Conservation (phyloP, 1,284 basidiomycete species). For the Cryptococcus sp. region DNA sequence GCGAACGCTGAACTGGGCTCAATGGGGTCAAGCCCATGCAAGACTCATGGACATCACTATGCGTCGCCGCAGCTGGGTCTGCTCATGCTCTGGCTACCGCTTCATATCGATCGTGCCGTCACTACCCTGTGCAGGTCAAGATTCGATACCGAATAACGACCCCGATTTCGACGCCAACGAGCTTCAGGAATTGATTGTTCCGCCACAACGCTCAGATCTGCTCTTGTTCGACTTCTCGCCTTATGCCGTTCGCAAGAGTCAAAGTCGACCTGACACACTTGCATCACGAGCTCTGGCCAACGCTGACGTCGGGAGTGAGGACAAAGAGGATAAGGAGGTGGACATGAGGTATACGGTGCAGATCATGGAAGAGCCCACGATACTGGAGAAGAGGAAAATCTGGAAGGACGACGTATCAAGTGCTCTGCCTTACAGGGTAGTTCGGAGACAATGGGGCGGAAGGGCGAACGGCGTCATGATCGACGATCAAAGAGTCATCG, state of each 20-base stretch:
- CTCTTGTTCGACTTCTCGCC: slow-evolving; percentile 45
- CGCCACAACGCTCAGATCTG: slow-evolving; percentile 22
- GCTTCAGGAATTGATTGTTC: slow-evolving; percentile 13
- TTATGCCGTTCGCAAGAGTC: slow-evolving; percentile 14
- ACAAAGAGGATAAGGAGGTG: not conserved
- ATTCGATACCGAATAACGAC: slow-evolving; percentile 4
- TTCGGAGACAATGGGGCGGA: slow-evolving; percentile 24
- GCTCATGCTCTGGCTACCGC: slow-evolving; percentile 51
- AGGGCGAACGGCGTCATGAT: slow-evolving; percentile 48
- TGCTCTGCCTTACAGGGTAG: slow-evolving; percentile 31
- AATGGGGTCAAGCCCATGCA: slow-evolving; percentile 43
- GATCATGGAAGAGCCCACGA: slow-evolving; percentile 16
- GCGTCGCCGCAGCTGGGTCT: slow-evolving; percentile 44
- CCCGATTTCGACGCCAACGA: slow-evolving; percentile 10
- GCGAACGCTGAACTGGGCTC: slow-evolving; percentile 33
- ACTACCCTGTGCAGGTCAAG: not conserved
- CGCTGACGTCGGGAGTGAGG: not conserved
- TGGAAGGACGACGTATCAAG: slow-evolving; percentile 37
- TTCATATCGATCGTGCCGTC: slow-evolving; percentile 34
- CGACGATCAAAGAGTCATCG: slow-evolving; percentile 47
- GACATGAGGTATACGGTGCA: slow-evolving; percentile 8
- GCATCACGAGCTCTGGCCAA: not conserved
- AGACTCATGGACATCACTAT: slow-evolving; percentile 36
- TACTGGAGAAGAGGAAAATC: slow-evolving; percentile 22
- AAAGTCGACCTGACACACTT: not conserved